A percentile compares a stretch with the other conserved stretches of the same genome.
phyloP scores from a whole-genome alignment of 495 filamentous ascomycete genomes.

The Penicillium ucsense region DNA sequence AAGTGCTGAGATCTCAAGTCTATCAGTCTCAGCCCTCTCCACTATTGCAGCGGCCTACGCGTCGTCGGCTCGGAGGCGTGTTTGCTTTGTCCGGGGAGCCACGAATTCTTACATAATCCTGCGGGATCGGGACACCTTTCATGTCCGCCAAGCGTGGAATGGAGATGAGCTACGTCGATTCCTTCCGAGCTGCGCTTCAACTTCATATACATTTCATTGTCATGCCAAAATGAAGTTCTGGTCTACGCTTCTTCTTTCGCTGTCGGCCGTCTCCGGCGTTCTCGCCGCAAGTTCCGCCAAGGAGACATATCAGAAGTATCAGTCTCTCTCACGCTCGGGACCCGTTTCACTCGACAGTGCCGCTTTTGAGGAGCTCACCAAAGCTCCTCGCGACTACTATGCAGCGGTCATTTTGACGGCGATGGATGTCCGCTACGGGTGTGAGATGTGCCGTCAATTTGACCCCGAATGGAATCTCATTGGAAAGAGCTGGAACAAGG shows the following conservation, averaged over 20 bases:
- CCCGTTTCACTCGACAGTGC: constrained; percentile 69
- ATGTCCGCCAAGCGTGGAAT: not conserved
- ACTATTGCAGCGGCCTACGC: not conserved
- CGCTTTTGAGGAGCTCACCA: constrained; percentile 64
- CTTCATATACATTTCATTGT: constrained; percentile 3
- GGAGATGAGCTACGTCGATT: not conserved
- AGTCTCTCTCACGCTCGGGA: constrained; percentile 52
- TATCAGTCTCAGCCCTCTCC: no score
- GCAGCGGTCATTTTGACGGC: constrained; percentile 81
- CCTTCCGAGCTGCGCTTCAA: not conserved
- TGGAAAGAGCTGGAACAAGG: constrained; percentile 75
- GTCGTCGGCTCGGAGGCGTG: not conserved
- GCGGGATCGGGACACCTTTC: constrained; percentile 13
- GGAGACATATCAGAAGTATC: constrained; percentile 56
- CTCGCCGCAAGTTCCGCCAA: constrained; percentile 16
- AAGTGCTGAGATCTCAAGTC: no score
- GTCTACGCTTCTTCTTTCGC: constrained; percentile 41
- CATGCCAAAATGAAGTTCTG: constrained; percentile 45
- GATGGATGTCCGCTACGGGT: constrained; percentile 74
- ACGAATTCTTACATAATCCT: constrained; percentile 8
- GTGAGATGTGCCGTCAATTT: constrained; percentile 79
- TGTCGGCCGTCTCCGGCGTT: constrained; percentile 37
- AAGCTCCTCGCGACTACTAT: constrained; percentile 72
- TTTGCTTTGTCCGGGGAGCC: not conserved
- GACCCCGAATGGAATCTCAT: constrained; percentile 92